Evolutionary conservation across 2,329 filamentous ascomycete genomes (phyloP), one percentile per base, ranked within the genome.

Genomic region (Elsinoe perseae): DNA sequence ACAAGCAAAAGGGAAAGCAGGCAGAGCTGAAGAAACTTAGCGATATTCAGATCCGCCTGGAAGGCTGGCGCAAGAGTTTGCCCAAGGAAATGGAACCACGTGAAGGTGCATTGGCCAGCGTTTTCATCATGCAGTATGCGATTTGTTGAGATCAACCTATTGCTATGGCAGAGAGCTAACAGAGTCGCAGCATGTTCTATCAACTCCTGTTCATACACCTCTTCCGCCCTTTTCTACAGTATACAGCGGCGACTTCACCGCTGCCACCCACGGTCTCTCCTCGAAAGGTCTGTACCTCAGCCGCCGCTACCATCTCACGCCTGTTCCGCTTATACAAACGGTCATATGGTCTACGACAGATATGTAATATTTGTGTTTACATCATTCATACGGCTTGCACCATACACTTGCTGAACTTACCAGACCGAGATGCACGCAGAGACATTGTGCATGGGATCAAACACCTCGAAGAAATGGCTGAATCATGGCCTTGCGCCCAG

Each of bases 341-440:
- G 63, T 85, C 85, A 1, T 95, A 95, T 70, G 89, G 92, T 8
- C 74, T 97, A 10, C 84, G 89, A 3, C 92, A 97, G 68, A 95
- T 98, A 30, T 95, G 89, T 73, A 97, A 97, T 66, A 89, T 97
- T 64, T 91, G 87, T 2, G 90, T 97, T 0, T 98, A 98, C 70
- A 96, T 97, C 72, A 80, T 87, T 0, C 92, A 97, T 69, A 93
- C 89, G 3, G 91, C 93, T 27, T 95, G 90, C 68, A 96, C 90
- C 0, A 95, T 97, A 36, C 93, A 97, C 65, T 75, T 98, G 18
- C 82, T 98, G 32, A 96, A 96, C 62, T 76, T 97, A 1, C 91
- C 91, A 0, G 91, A 96, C 63, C 95, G 93, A 73, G 93, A 88
- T 27, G 89, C 93, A 3, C 86, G 83, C 64, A 78, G 92, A 63